Base-by-base conservation (phyloP, 306 rosid species). In the Ochetophila trinervis region DNA sequence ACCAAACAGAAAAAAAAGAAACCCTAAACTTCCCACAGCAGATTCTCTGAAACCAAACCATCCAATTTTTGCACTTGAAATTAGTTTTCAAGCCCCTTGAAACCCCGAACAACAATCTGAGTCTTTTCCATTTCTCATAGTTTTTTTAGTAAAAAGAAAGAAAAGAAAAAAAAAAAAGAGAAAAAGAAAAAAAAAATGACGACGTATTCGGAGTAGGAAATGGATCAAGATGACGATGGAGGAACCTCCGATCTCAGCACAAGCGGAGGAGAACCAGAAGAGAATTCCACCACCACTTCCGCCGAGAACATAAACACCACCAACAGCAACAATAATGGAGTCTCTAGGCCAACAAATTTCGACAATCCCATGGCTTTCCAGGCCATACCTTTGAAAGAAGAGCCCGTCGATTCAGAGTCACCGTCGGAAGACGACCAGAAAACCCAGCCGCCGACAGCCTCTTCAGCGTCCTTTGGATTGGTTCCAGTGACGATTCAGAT, bases 191-290 rank as follows among this genome's bases (percentile, higher is more conserved):
- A 42, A 4, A 21, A 23, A 47, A 71, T 66, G 79, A 63, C 70
- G 64, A 76, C 81, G 67, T 67, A 66, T 71, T 56, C 36, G 6
- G 74, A 74, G 23, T 55, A 67, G 49, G 67, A 74, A 32, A 7
- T 60, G 51, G 80, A 71, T 67, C 72, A 66, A 13, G 75, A 62
- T 35, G 81, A 66, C 70, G 81, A 74, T 66, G 81, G 64, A 23
- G 82, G 63, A 13, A 21, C 62, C 61, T 80, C 79, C 67, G 85
- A 80, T 72, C 75, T 68, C 49, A 80, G 79, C 79, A 72, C 73
- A 49, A 72, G 78, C 78, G 68, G 72, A 12, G 80, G 65, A 1
- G 78, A 75, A 45, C 74, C 35, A 1, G 66, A 69, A 4, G 74
- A 69, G 5, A 60, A 69, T 50, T 66, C 35, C n/a, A 12, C 40